phyloP scores from a whole-genome alignment of 441 rosid species.

The Erodium moschatum region DNA sequence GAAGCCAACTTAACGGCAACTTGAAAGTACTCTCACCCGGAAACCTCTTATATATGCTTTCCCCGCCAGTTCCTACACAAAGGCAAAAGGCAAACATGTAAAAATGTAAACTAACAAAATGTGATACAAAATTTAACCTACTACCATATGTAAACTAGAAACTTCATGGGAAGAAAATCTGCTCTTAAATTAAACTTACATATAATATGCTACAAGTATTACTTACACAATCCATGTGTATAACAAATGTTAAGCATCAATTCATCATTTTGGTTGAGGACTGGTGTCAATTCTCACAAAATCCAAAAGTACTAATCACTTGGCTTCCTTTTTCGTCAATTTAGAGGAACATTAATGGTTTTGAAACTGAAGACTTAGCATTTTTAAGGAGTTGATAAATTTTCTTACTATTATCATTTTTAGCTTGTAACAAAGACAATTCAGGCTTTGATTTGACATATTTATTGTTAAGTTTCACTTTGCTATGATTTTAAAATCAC shows the following conservation, averaged over 20 bases:
- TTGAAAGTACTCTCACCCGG: constrained; percentile 52
- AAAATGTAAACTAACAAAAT: neutral
- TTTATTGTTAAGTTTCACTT: neutral
- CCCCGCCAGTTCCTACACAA: constrained; percentile 73
- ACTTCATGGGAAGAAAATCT: neutral
- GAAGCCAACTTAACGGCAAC: neutral
- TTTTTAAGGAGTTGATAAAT: neutral
- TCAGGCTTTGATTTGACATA: neutral
- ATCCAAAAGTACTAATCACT: too few species aligned
- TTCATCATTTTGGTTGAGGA: too few species aligned
- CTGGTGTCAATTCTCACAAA: too few species aligned
- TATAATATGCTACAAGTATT: neutral
- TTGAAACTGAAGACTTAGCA: too few species aligned
- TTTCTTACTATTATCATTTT: too few species aligned
- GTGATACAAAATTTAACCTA: neutral
- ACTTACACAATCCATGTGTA: neutral
- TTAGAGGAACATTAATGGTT: too few species aligned
- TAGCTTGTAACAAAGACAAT: neutral
- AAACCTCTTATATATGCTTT: constrained; percentile 77
- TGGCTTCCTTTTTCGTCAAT: neutral
- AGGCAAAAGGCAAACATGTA: constrained; percentile 14
- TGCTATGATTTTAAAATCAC: too few species aligned
- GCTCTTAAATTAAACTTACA: neutral
- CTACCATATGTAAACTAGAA: constrained; percentile 6
- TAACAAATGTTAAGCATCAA: neutral